These are phyloP conservation scores for Agrocybe pediades DNA, from an alignment of 768 basidiomycete species.

Conservation along the genomic window DNA sequence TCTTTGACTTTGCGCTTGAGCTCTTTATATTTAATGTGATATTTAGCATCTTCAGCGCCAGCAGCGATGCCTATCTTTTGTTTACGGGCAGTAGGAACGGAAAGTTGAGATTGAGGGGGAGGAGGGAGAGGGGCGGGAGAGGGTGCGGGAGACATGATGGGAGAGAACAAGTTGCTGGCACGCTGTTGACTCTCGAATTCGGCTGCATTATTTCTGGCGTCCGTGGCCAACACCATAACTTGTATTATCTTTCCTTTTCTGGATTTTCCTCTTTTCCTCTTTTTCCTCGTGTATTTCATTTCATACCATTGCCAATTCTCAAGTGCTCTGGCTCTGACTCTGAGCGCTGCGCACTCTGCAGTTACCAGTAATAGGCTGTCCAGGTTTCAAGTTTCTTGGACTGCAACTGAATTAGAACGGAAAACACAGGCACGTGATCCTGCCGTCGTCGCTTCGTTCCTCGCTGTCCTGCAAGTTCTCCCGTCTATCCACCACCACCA, in stretches of 20 bases:
- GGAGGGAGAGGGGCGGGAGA: constrained; percentile 51
- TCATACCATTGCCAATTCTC: background rate
- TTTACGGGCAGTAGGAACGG: constrained; percentile 43
- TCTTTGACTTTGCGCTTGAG: constrained; percentile 87
- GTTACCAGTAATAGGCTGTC: background rate
- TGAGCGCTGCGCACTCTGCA: too few species aligned
- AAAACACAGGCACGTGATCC: constrained; percentile 14
- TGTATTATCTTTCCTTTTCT: constrained; percentile 40
- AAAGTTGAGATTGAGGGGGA: constrained; percentile 32
- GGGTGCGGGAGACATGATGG: constrained; percentile 70
- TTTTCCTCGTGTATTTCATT: background rate
- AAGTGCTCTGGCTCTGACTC: background rate
- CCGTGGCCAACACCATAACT: constrained; percentile 16
- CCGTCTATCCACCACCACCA: constrained; percentile 11
- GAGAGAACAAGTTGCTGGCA: constrained; percentile 32
- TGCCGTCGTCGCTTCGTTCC: constrained; percentile 8
- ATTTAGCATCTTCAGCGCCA: constrained; percentile 84
- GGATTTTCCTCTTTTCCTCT: constrained; percentile 17
- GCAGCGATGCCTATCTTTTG: constrained; percentile 68
- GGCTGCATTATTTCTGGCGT: constrained; percentile 24
- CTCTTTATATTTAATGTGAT: constrained; percentile 86
- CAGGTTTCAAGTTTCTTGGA: background rate
- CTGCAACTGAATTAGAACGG: background rate
- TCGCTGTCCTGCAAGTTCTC: background rate
- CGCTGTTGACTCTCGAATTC: constrained; percentile 30